Base-by-base conservation (phyloP, 345 rosid species). In the Eucalyptus virginea region DNA sequence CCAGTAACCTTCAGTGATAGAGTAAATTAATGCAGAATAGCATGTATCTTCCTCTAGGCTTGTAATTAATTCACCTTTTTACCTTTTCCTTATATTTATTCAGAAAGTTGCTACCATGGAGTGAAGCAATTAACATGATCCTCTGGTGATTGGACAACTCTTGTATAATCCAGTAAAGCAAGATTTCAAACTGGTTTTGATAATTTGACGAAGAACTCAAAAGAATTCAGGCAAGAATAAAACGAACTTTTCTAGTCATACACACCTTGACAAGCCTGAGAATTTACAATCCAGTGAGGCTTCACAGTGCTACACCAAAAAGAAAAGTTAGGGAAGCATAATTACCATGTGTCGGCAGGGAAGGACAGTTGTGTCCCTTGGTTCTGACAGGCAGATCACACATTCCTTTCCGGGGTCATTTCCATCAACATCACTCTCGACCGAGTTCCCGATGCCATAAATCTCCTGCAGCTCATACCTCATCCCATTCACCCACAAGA, bases 331-430 rank as follows among this genome's bases (percentile, higher is more conserved):
- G 5, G 80, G 54, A 34, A 51, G 81, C 37, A 49, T 88, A 77
- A 80, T 93, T 92, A 98, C 99, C 99, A 98, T 97, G 93, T 98
- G 99, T 67, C 99, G 93, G 93, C 99, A 98, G 19, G 99, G 99
- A 91, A 98, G 98, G 88, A 97, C 96, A 24, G 99, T 96, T 6
- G 98, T 98, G 88, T 97, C 98, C 56, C 98, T 94, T 83, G 96
- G 97, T 89, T 98, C 99, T 24, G 99, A 95, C 88, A 98, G 91
- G 94, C 99, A 98, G 81, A 97, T 97, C 37, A 98, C 99, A 9
- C 99, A 98, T 92, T 98, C 99, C 92, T 97, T 98, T 60, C 98
- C 99, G 0, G 94, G 91, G 81, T 98, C 99, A 91, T 94, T 96
- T 72, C 93, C 97, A 89, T 95, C 97, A 7, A 93, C 93, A 80